Conservation (phyloP, 129 eudicot genomes). For the Glebionis coronaria region DNA sequence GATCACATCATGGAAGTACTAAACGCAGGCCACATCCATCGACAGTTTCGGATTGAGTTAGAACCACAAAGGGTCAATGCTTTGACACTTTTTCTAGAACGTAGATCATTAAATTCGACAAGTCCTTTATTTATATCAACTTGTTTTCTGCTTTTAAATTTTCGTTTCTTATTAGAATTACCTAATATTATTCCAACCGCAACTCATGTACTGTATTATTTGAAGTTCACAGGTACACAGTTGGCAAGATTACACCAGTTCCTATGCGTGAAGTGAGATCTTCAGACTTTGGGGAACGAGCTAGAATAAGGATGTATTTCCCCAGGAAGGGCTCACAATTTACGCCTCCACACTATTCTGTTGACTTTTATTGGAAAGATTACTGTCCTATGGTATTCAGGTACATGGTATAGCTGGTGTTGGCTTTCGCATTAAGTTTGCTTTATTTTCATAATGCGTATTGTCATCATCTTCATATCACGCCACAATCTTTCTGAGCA, state of each 20-base stretch:
- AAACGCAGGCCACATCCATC: constrained; percentile 2
- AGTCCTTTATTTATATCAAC: constrained; percentile 2
- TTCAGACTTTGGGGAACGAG: constrained; percentile 82
- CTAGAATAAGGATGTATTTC: constrained; percentile 91
- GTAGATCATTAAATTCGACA: constrained; percentile 1
- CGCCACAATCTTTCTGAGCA: constrained; percentile 15
- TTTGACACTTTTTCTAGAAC: neutral
- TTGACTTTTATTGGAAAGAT: constrained; percentile 94
- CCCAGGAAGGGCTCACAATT: constrained; percentile 83
- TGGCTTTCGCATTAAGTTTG: neutral
- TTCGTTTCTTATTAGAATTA: constrained; percentile 6
- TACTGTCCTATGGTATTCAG: constrained; percentile 99
- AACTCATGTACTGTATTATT: constrained; percentile 41
- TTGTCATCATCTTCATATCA: constrained; percentile 16
- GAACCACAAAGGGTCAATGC: neutral
- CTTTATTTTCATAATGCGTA: constrained; percentile 8
- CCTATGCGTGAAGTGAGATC: constrained; percentile 95
- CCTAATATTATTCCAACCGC: constrained; percentile 11
- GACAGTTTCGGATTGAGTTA: neutral
- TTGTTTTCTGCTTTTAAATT: constrained; percentile 3
- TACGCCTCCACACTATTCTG: constrained; percentile 88
- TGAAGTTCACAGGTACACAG: constrained; percentile 85
- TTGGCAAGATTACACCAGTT: constrained; percentile 98
- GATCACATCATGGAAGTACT: constrained; percentile 16
- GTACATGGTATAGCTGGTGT: constrained; percentile 37